phyloP scores from a whole-genome alignment of 2,329 filamentous ascomycete species.

The Trichoderma lentiforme region DNA sequence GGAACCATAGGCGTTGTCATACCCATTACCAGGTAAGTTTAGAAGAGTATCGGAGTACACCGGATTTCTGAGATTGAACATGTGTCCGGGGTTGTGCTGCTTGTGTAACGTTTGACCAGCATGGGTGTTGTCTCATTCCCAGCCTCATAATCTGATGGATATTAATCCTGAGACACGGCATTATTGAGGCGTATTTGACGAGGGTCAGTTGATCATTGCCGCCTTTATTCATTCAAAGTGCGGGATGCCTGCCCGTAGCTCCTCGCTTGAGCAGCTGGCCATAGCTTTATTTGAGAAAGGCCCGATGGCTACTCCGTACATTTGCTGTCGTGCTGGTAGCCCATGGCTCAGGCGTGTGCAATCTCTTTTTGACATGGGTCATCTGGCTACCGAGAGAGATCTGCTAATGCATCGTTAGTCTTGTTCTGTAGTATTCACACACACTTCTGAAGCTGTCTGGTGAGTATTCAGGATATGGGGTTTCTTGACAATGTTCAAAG shows the following conservation, averaged over 20 bases:
- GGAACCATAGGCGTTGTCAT: slow-evolving; percentile 32
- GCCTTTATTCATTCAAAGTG: not conserved
- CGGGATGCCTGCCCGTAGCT: not conserved
- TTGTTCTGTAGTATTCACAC: slow-evolving; percentile 35
- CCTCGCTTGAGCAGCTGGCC: not conserved
- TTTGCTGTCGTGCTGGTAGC: not conserved
- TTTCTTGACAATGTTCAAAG: not conserved
- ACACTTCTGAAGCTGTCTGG: not conserved
- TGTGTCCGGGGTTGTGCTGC: slow-evolving; percentile 43
- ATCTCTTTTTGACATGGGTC: not conserved
- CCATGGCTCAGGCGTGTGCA: not conserved
- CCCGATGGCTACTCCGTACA: not conserved
- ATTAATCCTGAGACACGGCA: not conserved
- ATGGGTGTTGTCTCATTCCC: not conserved
- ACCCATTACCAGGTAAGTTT: slow-evolving; percentile 50
- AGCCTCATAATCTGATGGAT: not conserved
- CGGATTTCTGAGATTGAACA: slow-evolving; percentile 44
- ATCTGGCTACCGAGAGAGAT: not conserved
- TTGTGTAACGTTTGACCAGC: slow-evolving; percentile 27
- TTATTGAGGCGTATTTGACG: not conserved
- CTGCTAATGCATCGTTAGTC: slow-evolving; percentile 26
- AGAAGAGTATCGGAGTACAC: slow-evolving; percentile 40
- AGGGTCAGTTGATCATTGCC: not conserved
- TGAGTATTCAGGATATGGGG: not conserved
- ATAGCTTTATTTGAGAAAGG: not conserved